These are phyloP conservation scores for Candida xiaguanensis DNA, from an alignment of 805 yeast species.

Conservation along the genomic window DNA sequence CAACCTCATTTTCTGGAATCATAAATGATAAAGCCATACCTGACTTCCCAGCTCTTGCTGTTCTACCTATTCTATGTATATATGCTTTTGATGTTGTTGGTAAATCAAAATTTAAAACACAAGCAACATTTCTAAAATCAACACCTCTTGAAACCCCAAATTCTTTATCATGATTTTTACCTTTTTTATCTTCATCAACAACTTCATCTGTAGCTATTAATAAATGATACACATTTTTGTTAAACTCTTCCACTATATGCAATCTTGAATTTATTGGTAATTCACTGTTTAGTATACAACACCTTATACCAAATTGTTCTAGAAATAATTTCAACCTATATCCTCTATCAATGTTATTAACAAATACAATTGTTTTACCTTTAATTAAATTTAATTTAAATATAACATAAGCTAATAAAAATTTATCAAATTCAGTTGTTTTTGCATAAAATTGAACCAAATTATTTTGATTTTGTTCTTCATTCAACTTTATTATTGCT, in stretches of 20 bases:
- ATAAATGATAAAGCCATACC: conserved; percentile 95
- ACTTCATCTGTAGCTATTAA: conserved; percentile 95
- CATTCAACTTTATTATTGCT: conserved; percentile 75
- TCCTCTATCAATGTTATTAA: conserved; percentile 92
- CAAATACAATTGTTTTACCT: conserved; percentile 89
- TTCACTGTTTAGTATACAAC: conserved; percentile 88
- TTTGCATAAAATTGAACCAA: conserved; percentile 83
- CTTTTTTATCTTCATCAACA: conserved; percentile 20
- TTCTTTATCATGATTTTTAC: conserved; percentile 58
- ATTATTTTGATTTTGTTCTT: conserved; percentile 53
- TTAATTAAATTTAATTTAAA: conserved; percentile 82
- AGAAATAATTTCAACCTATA: conserved; percentile 85
- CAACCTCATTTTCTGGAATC: conserved; percentile 76
- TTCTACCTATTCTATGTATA: conserved; percentile 92
- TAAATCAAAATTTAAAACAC: conserved; percentile 91
- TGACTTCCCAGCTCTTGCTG: conserved; percentile 94
- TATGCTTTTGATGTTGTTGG: conserved; percentile 88
- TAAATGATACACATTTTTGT: conserved; percentile 80
- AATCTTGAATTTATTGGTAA: conserved; percentile 88
- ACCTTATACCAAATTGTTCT: conserved; percentile 89
- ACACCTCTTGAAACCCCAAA: conserved; percentile 97
- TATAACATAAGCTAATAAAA: conserved; percentile 83
- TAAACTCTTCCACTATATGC: conserved; percentile 93
- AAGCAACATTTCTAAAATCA: conserved; percentile 92
- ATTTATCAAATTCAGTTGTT: conserved; percentile 87